Conservation (phyloP, 257 asterid species). For the Plectranthus barbatus region DNA sequence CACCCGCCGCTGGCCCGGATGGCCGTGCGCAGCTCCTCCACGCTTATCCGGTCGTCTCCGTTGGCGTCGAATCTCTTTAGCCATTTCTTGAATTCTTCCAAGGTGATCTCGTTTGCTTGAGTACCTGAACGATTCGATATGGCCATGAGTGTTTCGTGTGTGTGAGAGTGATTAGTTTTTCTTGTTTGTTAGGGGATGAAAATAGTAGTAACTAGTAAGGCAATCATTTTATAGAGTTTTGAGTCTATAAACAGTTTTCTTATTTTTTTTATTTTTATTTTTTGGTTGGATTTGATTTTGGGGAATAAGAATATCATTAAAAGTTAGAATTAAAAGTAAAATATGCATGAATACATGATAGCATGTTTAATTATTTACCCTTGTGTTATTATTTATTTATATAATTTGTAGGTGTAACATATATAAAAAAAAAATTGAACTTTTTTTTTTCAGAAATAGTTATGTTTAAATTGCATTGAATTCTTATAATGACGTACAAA, state of each 20-base stretch:
- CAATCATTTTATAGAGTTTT: not conserved
- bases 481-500: no score
- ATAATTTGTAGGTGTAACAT: not conserved
- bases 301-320: conserved; percentile 1
- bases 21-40: conserved; percentile 30
- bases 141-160: not conserved
- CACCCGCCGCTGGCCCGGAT: conserved; percentile 19
- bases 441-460: no score
- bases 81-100: conserved; percentile 43
- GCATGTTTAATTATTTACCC: not conserved
- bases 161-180: no score
- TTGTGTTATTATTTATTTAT: not conserved
- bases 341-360: not conserved
- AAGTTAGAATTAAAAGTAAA: not conserved
- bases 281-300: not conserved
- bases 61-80: conserved; percentile 24
- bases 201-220: not conserved
- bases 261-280: not conserved
- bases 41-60: conserved; percentile 24
- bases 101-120: conserved; percentile 25
- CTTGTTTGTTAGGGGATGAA: not conserved
- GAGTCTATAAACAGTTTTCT: not conserved
- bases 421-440: no score
- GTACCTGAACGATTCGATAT: not conserved
- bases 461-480: no score